Percentiles rank a stretch among this genome's conserved stretches.
phyloP scores from a whole-genome alignment of 176 grass and related monocot genomes.

The Oropetium thomaeum region DNA sequence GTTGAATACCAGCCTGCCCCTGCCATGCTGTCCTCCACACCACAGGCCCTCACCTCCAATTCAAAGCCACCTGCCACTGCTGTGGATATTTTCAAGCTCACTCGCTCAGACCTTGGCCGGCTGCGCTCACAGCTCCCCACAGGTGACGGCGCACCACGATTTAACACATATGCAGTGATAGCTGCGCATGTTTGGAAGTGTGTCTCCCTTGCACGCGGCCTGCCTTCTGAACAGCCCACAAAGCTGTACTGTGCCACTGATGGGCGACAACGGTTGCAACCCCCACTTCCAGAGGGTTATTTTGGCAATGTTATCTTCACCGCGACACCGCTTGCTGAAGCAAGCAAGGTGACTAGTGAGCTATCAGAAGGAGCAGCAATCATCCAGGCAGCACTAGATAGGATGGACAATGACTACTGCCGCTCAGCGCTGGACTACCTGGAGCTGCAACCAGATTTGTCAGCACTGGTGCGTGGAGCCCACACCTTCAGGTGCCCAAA shows the following conservation, averaged over 20 bases:
- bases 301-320: constrained; percentile 97
- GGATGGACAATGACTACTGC: constrained; percentile 67
- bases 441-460: constrained; percentile 69
- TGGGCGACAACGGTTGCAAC: constrained; percentile 64
- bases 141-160: constrained; percentile 20
- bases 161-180: constrained; percentile 63
- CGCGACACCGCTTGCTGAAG: constrained; percentile 62
- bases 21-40: constrained; percentile 41
- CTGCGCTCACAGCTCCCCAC: constrained; percentile 38
- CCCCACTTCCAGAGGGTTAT: constrained; percentile 70
- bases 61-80: constrained; percentile 39
- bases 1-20: constrained; percentile 80
- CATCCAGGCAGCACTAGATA: constrained; percentile 65
- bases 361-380: constrained; percentile 41
- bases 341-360: constrained; percentile 43
- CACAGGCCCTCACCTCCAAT: constrained; percentile 18
- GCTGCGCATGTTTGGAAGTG: constrained; percentile 83
- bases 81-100: constrained; percentile 80
- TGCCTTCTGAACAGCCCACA: constrained; percentile 63
- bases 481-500: constrained; percentile 88
- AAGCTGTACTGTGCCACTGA: constrained; percentile 77
- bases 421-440: constrained; percentile 80
- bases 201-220: constrained; percentile 62
- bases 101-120: constrained; percentile 36
- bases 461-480: constrained; percentile 62